These are phyloP conservation scores for Bimuria novae-zelandiae DNA, from an alignment of 2,329 filamentous ascomycete species.

Conservation along the genomic window DNA sequence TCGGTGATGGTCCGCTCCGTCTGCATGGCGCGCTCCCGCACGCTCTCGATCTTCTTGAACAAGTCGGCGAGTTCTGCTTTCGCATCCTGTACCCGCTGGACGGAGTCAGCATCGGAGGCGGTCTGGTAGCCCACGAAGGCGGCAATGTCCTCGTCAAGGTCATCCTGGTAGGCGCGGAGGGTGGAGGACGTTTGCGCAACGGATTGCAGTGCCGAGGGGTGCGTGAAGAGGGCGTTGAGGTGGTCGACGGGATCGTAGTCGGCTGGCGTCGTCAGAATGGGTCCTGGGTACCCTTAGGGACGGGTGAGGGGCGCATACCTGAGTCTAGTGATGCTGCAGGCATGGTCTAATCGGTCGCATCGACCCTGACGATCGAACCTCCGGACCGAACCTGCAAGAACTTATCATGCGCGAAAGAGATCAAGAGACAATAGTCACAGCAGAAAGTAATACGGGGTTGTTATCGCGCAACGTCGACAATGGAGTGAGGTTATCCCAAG, in stretches of 20 bases:
- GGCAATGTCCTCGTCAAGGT: slow-evolving; percentile 77
- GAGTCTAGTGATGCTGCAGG: slow-evolving; percentile 46
- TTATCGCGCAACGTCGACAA: slow-evolving; percentile 12
- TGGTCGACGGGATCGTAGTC: slow-evolving; percentile 94
- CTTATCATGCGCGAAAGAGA: too few relatives aligned
- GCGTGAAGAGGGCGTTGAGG: slow-evolving; percentile 90
- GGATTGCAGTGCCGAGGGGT: slow-evolving; percentile 81
- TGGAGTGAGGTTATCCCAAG: slow-evolving; percentile 18
- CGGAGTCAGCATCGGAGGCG: slow-evolving; percentile 81
- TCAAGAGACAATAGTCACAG: too few relatives aligned
- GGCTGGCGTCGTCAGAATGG: slow-evolving; percentile 50
- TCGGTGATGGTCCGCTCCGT: slow-evolving; percentile 96
- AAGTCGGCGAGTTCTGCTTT: slow-evolving; percentile 87
- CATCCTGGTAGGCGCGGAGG: slow-evolving; percentile 77
- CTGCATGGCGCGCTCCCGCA: slow-evolving; percentile 84
- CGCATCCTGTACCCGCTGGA: slow-evolving; percentile 88
- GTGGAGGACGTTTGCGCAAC: slow-evolving; percentile 74
- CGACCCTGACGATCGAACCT: slow-evolving; percentile 39
- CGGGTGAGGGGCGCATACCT: slow-evolving; percentile 35
- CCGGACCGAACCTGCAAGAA: too few relatives aligned
- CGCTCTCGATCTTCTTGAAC: slow-evolving; percentile 92
- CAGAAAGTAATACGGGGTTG: slow-evolving; percentile 5
- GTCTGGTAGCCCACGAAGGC: slow-evolving; percentile 75
- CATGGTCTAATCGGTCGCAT: slow-evolving; percentile 45
- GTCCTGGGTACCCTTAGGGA: neutral